Percentiles rank a stretch among this genome's conserved stretches.
Conservation (phyloP, 2,329 filamentous ascomycete species). For the Penicillium paneum region DNA sequence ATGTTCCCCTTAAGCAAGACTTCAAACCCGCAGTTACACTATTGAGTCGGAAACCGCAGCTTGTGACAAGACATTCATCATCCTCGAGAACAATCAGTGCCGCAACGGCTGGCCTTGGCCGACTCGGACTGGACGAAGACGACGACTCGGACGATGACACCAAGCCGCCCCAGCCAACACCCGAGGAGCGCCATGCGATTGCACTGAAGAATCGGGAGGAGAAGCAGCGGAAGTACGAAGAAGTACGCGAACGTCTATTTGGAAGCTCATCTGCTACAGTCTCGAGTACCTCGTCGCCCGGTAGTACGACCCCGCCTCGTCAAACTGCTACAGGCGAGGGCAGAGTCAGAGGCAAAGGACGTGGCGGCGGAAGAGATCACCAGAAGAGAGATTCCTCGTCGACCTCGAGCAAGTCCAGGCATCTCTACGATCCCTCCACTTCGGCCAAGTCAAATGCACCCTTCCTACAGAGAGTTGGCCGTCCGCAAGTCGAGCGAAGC, state of each 20-base stretch:
- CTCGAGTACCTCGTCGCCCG: conserved; percentile 61
- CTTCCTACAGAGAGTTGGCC: conserved; percentile 46
- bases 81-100: conserved; percentile 37
- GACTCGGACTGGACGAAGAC: conserved; percentile 50
- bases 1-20: conserved; percentile 62
- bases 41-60: conserved; percentile 74
- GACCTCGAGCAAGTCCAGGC: conserved; percentile 44
- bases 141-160: conserved; percentile 66
- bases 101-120: conserved; percentile 44
- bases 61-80: conserved; percentile 57
- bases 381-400: conserved; percentile 43
- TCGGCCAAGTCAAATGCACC: conserved; percentile 60
- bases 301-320: conserved; percentile 59
- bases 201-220: conserved; percentile 79
- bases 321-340: conserved; percentile 30
- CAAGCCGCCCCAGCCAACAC: conserved; percentile 62
- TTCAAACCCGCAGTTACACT: conserved; percentile 83
- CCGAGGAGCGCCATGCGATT: conserved; percentile 73
- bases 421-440: conserved; percentile 76
- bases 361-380: conserved; percentile 47
- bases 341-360: conserved; percentile 48
- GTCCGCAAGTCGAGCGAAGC: conserved; percentile 35
- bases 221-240: conserved; percentile 86
- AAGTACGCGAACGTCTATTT: conserved; percentile 83
- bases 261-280: conserved; percentile 52